Conservation (phyloP, 2,329 filamentous ascomycete species). For the Diaporthe ampelina region DNA sequence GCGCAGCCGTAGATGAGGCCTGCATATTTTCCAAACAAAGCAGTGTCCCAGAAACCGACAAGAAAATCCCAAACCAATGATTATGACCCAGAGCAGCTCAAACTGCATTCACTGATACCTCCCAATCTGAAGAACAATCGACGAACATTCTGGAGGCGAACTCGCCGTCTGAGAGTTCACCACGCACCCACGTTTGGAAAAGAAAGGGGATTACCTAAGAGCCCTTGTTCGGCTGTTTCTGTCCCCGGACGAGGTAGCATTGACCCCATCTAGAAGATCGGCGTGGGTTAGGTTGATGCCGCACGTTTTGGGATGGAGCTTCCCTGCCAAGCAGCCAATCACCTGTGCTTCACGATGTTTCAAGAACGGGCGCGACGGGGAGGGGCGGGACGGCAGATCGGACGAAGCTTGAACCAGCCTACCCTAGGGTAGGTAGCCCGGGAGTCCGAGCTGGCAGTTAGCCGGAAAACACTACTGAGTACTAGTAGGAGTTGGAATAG, state of each 20-base stretch:
- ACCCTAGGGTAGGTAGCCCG: too few relatives aligned
- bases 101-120: conserved; percentile 10
- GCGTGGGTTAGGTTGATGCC: not conserved
- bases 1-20: not conserved
- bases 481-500: not conserved
- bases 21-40: not conserved
- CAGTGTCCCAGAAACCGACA: not conserved
- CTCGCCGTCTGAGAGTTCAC: too few relatives aligned
- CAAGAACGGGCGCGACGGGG: not conserved
- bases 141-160: not conserved
- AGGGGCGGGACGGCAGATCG: not conserved
- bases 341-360: conserved; percentile 23
- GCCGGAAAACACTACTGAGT: not conserved
- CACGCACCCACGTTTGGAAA: not conserved
- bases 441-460: too few relatives aligned
- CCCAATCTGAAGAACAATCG: too few relatives aligned
- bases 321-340: conserved; percentile 28
- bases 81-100: not conserved
- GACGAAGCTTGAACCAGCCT: not conserved
- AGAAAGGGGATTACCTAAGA: conserved; percentile 6
- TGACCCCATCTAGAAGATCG: conserved; percentile 15
- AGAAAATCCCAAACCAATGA: not conserved
- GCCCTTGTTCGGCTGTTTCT: not conserved
- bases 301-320: conserved; percentile 25
- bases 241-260: conserved; percentile 24